Conservation (phyloP, 2,329 filamentous ascomycete species). For the Pseudopyricularia cyperi region DNA sequence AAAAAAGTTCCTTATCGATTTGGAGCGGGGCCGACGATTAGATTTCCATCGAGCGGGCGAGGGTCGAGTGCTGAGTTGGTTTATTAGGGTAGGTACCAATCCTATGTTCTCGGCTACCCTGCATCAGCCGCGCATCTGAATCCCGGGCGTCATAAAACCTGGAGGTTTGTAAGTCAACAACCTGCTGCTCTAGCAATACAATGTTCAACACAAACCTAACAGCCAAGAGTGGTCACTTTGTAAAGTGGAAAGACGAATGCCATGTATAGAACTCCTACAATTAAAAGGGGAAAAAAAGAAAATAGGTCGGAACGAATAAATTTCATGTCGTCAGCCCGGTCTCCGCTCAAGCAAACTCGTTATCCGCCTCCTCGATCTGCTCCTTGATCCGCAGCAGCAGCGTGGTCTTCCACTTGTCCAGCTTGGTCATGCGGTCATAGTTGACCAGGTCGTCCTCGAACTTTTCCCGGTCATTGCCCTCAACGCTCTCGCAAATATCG, state of each 20-base stretch:
- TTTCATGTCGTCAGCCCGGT: background rate
- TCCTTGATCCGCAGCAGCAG: conserved; percentile 74
- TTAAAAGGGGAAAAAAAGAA: background rate
- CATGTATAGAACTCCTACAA: conserved; percentile 1
- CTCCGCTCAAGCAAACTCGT: conserved; percentile 19
- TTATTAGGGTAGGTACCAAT: background rate
- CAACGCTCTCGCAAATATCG: conserved; percentile 63
- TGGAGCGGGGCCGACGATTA: background rate
- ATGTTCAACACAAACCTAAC: background rate
- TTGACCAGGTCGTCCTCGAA: conserved; percentile 82
- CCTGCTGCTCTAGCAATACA: background rate
- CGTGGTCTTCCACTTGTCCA: conserved; percentile 96
- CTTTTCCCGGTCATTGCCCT: conserved; percentile 65
- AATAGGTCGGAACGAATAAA: background rate
- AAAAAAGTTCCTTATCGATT: background rate
- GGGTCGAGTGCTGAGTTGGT: too few relatives aligned
- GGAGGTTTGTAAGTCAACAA: background rate
- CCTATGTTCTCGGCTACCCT: too few relatives aligned
- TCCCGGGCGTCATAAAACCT: too few relatives aligned
- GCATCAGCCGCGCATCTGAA: too few relatives aligned
- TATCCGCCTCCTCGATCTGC: conserved; percentile 49
- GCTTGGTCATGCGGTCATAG: conserved; percentile 82
- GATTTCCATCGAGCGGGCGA: too few relatives aligned
- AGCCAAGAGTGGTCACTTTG: background rate
- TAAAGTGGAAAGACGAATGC: background rate